Conservation (phyloP, 2,329 filamentous ascomycete genomes). For the Arthrobotrys entomopaga region DNA sequence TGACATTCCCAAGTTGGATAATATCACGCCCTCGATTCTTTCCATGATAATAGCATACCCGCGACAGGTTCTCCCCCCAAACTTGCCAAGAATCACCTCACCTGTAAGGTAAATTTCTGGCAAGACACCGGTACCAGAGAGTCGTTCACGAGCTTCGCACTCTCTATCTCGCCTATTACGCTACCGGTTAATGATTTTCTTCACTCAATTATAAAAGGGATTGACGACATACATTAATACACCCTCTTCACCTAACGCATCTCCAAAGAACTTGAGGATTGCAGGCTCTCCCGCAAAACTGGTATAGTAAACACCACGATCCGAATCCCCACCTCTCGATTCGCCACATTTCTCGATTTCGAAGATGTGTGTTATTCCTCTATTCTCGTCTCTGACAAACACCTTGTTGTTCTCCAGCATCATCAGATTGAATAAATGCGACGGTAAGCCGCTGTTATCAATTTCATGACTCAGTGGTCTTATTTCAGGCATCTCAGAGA, state of each 20-base stretch:
- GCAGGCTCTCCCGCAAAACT: constrained; percentile 31
- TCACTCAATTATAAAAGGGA: background rate
- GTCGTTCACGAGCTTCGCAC: constrained; percentile 35
- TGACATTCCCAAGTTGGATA: constrained; percentile 28
- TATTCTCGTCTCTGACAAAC: constrained; percentile 29
- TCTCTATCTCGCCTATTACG: constrained; percentile 37
- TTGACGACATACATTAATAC: constrained; percentile 20
- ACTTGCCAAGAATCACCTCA: constrained; percentile 29
- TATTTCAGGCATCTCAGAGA: constrained; percentile 14
- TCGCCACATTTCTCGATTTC: constrained; percentile 18
- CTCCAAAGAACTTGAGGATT: constrained; percentile 40
- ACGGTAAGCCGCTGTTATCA: constrained; percentile 28
- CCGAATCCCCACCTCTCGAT: constrained; percentile 4
- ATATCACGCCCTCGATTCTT: constrained; percentile 18
- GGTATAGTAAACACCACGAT: constrained; percentile 35
- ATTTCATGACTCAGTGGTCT: constrained; percentile 34
- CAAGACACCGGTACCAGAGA: constrained; percentile 16
- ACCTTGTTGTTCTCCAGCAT: constrained; percentile 28
- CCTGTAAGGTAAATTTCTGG: constrained; percentile 31
- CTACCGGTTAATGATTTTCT: background rate
- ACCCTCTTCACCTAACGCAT: constrained; percentile 33
- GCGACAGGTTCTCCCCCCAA: constrained; percentile 28
- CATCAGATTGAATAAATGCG: constrained; percentile 32
- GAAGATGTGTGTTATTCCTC: constrained; percentile 35
- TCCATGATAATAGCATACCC: constrained; percentile 43